A percentile compares a stretch with the other conserved stretches of the same genome.
Evolutionary conservation across 1,284 basidiomycete genomes (phyloP).

Genomic region (Xerocomus cyaneibrunnescens): DNA sequence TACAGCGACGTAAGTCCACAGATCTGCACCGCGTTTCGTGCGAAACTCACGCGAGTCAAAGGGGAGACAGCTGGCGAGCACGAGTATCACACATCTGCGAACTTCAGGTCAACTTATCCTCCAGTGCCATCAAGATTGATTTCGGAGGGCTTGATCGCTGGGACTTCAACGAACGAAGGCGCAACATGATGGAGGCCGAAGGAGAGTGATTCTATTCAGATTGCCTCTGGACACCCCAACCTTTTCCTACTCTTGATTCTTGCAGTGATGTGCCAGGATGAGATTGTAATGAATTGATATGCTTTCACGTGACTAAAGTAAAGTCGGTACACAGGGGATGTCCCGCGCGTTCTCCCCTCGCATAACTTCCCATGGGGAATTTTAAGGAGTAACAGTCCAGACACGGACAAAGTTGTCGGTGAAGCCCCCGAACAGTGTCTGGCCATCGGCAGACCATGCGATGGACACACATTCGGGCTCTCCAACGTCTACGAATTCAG

Average conservation of each 20-base stretch:
- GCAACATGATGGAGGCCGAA: constrained; percentile 57
- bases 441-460: constrained; percentile 98
- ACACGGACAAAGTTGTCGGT: constrained; percentile 90
- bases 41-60: constrained; percentile 32
- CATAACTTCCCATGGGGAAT: constrained; percentile 33
- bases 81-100: constrained; percentile 67
- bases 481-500: constrained; percentile 81
- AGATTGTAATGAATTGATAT: constrained; percentile 24
- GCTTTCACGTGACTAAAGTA: constrained; percentile 19
- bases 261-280: constrained; percentile 2
- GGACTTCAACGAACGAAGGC: constrained; percentile 59
- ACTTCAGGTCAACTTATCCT: constrained; percentile 65
- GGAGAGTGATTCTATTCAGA: background rate
- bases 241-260: background rate
- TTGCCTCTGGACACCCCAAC: background rate
- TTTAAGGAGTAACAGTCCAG: constrained; percentile 85
- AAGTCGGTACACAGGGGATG: constrained; percentile 24
- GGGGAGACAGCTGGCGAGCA: constrained; percentile 78
- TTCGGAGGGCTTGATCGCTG: constrained; percentile 75
- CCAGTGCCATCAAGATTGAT: constrained; percentile 64
- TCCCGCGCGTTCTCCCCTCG: constrained; percentile 21
- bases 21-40: background rate
- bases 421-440: constrained; percentile 96
- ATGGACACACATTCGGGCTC: constrained; percentile 97
- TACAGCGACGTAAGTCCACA: constrained; percentile 63